phyloP scores from a whole-genome alignment of 768 basidiomycete species.

The Leccinum rimulosum region DNA sequence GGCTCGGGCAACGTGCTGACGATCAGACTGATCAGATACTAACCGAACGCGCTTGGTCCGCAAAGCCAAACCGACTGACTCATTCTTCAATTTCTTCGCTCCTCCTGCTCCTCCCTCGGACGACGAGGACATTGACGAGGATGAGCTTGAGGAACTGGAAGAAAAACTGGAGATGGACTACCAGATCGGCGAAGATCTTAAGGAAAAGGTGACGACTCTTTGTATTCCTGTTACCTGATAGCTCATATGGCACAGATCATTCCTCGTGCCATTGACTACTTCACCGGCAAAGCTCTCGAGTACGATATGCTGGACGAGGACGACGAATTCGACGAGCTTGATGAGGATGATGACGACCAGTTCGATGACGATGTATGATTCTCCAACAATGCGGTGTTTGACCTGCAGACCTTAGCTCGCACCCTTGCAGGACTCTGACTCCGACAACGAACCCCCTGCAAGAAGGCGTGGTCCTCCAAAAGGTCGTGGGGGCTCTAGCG shows the following conservation, averaged over 20 bases:
- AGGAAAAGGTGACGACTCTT: constrained; percentile 73
- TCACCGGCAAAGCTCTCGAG: constrained; percentile 93
- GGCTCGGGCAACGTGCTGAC: not conserved
- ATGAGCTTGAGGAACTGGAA: constrained; percentile 87
- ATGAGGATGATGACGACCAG: constrained; percentile 47
- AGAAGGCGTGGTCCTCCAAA: constrained; percentile 59
- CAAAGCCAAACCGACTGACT: constrained; percentile 88
- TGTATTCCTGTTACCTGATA: not conserved
- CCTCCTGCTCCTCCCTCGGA: constrained; percentile 74
- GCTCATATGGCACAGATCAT: constrained; percentile 61
- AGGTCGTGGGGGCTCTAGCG: constrained; percentile 44
- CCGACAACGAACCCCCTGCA: constrained; percentile 59
- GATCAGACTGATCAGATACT: constrained; percentile 50
- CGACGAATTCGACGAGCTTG: constrained; percentile 59
- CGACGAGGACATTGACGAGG: constrained; percentile 73
- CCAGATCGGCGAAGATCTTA: constrained; percentile 97
- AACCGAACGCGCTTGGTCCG: constrained; percentile 79
- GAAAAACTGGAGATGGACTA: constrained; percentile 95
- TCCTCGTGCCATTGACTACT: constrained; percentile 94
- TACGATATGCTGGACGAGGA: constrained; percentile 63
- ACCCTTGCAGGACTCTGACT: constrained; percentile 58
- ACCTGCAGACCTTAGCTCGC: constrained; percentile 19
- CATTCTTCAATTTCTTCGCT: constrained; percentile 99
- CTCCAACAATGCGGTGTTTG: constrained; percentile 13
- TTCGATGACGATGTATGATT: constrained; percentile 59